Evolutionary conservation across 805 yeast species (phyloP), one percentile per base, ranked within the genome.

Genomic region (Kluyveromyces lactis): DNA sequence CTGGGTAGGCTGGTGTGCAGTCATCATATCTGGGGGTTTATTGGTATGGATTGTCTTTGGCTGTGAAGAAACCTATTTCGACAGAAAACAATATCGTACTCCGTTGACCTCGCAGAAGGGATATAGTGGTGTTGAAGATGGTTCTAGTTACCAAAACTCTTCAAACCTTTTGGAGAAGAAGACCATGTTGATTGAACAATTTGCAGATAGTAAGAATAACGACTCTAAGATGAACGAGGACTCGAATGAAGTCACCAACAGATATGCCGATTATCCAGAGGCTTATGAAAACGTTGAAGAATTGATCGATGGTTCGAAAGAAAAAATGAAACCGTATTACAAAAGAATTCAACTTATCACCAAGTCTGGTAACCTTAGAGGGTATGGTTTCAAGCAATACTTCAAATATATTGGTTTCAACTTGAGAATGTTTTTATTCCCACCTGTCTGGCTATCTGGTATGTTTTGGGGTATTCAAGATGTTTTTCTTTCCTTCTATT

Each of bases 401-500:
- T 48, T 72, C 47, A 56, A 65, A 41, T 72, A 80, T 36, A 60
- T 82, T 21, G 41, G 59, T 12, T 51, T 69, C 43, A 72, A 73
- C 56, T 57, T 76, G 44, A 68, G 75, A 47, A 79, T 78, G 54
- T 75, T 78, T 47, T 64, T 67, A 47, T 77, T 76, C 53, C 85
- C 85, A 2, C 81, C 84, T 2, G 79, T 77, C 11, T 62, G 79
- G 50, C 62, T 75, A 18, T 75, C 83, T 2, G 85, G 86, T 36
- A 43, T 79, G n/a, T 75, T 81, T 46, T 83, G 90, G 90, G 90
- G 90, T 33, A 67, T 77, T 42, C 90, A 82, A 56, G 86, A 81
- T 53, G 83, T 86, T 0, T 78, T 81, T 53, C 67, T 82, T 46
- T 75, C 89, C 0, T 82, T 83, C 50, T 83, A 81, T 57, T 58